These are phyloP conservation scores for Globisporangium camurandrum DNA, from an alignment of 352 stramenopile genomes.

Conservation along the genomic window DNA sequence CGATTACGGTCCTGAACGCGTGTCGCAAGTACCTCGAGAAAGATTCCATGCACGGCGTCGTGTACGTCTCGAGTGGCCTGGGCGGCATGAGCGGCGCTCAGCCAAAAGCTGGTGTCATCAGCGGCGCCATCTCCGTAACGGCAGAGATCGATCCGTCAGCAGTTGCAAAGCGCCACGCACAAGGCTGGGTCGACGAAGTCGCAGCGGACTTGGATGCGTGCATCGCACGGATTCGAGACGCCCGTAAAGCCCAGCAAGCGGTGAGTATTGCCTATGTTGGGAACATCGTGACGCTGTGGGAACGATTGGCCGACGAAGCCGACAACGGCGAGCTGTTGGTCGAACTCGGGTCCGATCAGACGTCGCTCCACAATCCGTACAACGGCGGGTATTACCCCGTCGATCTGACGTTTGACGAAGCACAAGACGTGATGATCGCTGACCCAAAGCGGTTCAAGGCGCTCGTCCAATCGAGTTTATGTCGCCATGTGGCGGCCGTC, in stretches of 20 bases:
- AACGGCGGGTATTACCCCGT: slow-evolving; percentile 88
- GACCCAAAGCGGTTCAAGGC: slow-evolving; percentile 70
- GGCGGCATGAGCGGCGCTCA: slow-evolving; percentile 86
- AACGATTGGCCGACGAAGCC: slow-evolving; percentile 64
- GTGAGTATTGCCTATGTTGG: slow-evolving; percentile 81
- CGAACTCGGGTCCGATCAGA: slow-evolving; percentile 85
- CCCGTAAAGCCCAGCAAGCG: slow-evolving; percentile 48
- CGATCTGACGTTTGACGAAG: slow-evolving; percentile 74
- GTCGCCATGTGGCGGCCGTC: slow-evolving; percentile 68
- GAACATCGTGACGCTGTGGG: slow-evolving; percentile 86
- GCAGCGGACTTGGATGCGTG: slow-evolving; percentile 57
- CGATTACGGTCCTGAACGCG: slow-evolving; percentile 87
- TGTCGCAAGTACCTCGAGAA: slow-evolving; percentile 80
- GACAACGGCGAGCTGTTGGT: slow-evolving; percentile 76
- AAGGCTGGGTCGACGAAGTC: slow-evolving; percentile 85
- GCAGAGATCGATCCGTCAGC: slow-evolving; percentile 73
- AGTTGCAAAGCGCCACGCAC: slow-evolving; percentile 80
- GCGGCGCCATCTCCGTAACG: slow-evolving; percentile 79
- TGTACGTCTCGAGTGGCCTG: slow-evolving; percentile 83
- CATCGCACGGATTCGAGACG: slow-evolving; percentile 48
- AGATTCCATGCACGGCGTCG: slow-evolving; percentile 62
- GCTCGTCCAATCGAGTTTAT: slow-evolving; percentile 71
- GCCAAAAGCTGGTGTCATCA: slow-evolving; percentile 79
- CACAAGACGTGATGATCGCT: slow-evolving; percentile 72
- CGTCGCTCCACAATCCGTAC: slow-evolving; percentile 87